phyloP scores from a whole-genome alignment of 2,329 filamentous ascomycete species.

The Cercospora sp. region DNA sequence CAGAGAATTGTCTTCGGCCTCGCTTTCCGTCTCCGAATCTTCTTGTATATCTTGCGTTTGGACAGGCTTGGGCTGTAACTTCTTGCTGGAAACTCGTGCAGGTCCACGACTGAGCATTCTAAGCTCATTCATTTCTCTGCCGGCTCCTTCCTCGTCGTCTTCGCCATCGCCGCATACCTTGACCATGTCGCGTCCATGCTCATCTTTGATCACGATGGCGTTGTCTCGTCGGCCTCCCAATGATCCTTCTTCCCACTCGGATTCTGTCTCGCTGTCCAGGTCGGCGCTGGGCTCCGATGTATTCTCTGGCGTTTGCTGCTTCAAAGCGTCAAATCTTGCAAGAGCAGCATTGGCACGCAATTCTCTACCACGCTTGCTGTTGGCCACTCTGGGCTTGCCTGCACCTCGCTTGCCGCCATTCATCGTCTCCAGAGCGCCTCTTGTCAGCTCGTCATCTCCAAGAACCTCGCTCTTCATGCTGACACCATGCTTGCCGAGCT shows the following conservation, averaged over 20 bases:
- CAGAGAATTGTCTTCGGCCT: slow-evolving; percentile 20
- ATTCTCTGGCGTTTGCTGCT: slow-evolving; percentile 37
- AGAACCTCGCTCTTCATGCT: slow-evolving; percentile 61
- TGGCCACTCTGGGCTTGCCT: slow-evolving; percentile 71
- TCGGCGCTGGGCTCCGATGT: slow-evolving; percentile 40
- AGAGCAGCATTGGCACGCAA: slow-evolving; percentile 74
- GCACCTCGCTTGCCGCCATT: slow-evolving; percentile 56
- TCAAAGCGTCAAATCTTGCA: slow-evolving; percentile 63
- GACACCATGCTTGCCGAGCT: slow-evolving; percentile 76
- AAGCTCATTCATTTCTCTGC: slow-evolving; percentile 67
- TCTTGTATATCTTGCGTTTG: slow-evolving; percentile 16
- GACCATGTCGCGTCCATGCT: slow-evolving; percentile 65
- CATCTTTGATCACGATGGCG: slow-evolving; percentile 58
- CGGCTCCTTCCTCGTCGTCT: slow-evolving; percentile 54
- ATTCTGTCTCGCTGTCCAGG: slow-evolving; percentile 52
- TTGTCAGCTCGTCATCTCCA: slow-evolving; percentile 66
- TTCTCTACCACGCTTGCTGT: slow-evolving; percentile 72
- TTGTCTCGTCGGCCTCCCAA: slow-evolving; percentile 61
- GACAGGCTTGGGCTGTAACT: not conserved
- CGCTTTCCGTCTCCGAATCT: slow-evolving; percentile 35
- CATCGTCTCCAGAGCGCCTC: slow-evolving; percentile 63
- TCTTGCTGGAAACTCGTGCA: not conserved
- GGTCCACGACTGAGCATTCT: slow-evolving; percentile 45
- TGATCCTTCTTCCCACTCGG: slow-evolving; percentile 36
- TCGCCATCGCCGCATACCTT: slow-evolving; percentile 73